These are phyloP conservation scores for Coemansia sp. DNA, from an alignment of 192 early-diverging fungal genomes.

Conservation along the genomic window DNA sequence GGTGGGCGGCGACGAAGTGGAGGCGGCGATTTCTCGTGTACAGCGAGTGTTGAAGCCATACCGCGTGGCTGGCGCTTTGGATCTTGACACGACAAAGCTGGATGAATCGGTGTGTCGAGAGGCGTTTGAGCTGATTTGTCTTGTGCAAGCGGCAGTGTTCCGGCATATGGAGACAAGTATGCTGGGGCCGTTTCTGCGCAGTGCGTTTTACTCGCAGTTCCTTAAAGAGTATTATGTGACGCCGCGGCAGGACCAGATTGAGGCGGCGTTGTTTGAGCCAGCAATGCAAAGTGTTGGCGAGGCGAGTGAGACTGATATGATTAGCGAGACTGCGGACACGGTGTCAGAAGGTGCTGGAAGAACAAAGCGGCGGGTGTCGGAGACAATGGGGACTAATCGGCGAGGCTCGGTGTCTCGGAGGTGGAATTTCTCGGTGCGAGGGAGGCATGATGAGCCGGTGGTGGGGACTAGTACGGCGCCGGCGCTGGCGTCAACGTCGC, in stretches of 20 bases:
- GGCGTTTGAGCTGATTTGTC: slow-evolving; percentile 34
- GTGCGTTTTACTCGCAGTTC: slow-evolving; percentile 65
- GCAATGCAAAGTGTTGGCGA: not conserved
- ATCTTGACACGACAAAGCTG: slow-evolving; percentile 20
- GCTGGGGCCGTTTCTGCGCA: slow-evolving; percentile 62
- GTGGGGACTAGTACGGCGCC: slow-evolving; percentile 22
- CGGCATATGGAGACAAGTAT: slow-evolving; percentile 60
- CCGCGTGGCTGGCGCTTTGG: slow-evolving; percentile 8
- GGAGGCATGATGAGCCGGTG: slow-evolving; percentile 21
- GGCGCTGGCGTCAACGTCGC: slow-evolving; percentile 3
- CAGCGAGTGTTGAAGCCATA: slow-evolving; percentile 42
- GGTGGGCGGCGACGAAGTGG: slow-evolving; percentile 14
- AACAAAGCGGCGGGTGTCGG: not conserved
- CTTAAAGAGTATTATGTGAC: slow-evolving; percentile 59
- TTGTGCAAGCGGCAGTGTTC: slow-evolving; percentile 66
- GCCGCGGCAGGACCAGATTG: slow-evolving; percentile 30
- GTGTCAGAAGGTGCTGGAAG: slow-evolving; percentile 1
- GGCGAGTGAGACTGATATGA: too few species aligned
- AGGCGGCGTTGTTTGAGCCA: slow-evolving; percentile 29
- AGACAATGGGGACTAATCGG: not conserved
- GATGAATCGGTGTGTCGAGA: slow-evolving; percentile 19
- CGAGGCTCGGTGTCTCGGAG: not conserved
- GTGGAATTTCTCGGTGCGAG: slow-evolving; percentile 29
- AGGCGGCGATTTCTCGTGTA: slow-evolving; percentile 28
- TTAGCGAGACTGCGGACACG: too few species aligned